A percentile compares a stretch with the other conserved stretches of the same genome.
These are phyloP conservation scores for Leishmania major DNA, from an alignment of 208 protist species.

Conservation along the genomic window DNA sequence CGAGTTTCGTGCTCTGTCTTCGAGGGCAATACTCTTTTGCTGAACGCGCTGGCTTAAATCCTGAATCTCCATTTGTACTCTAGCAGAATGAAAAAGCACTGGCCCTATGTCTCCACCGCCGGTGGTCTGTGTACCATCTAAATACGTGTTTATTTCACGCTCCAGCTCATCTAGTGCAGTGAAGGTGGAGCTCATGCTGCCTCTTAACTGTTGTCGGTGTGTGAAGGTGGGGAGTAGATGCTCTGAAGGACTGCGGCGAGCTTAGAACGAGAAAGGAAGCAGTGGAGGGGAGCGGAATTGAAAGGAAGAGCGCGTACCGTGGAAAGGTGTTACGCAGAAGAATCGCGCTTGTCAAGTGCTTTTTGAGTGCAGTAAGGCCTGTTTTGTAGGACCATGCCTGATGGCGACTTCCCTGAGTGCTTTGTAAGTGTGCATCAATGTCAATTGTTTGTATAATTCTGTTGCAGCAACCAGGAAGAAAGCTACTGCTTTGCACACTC, in stretches of 20 bases:
- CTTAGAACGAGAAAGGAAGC: slow-evolving; percentile 9
- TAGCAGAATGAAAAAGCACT: slow-evolving; percentile 21
- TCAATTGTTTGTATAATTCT: background rate
- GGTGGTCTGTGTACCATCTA: slow-evolving; percentile 15
- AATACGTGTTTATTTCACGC: slow-evolving; percentile 17
- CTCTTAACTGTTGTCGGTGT: background rate
- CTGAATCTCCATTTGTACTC: slow-evolving; percentile 31
- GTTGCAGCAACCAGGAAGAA: too few species aligned
- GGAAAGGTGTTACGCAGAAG: background rate
- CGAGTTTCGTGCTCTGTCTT: slow-evolving; percentile 16
- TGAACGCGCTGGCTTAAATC: slow-evolving; percentile 27
- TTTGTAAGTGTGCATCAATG: background rate
- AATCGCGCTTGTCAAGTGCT: background rate
- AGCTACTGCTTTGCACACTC: background rate
- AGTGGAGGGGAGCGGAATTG: background rate
- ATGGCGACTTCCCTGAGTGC: background rate
- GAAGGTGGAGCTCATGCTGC: slow-evolving; percentile 8
- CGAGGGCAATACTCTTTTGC: slow-evolving; percentile 24
- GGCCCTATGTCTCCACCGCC: slow-evolving; percentile 18
- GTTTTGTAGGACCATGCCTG: background rate
- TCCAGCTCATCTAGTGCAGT: slow-evolving; percentile 30
- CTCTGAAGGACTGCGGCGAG: slow-evolving; percentile 5
- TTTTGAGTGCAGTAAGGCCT: background rate
- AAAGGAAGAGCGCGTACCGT: background rate
- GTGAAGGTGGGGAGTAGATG: background rate